These are phyloP conservation scores for Suaeda aralocaspica DNA, from an alignment of 148 eudicot genomes.

Conservation along the genomic window DNA sequence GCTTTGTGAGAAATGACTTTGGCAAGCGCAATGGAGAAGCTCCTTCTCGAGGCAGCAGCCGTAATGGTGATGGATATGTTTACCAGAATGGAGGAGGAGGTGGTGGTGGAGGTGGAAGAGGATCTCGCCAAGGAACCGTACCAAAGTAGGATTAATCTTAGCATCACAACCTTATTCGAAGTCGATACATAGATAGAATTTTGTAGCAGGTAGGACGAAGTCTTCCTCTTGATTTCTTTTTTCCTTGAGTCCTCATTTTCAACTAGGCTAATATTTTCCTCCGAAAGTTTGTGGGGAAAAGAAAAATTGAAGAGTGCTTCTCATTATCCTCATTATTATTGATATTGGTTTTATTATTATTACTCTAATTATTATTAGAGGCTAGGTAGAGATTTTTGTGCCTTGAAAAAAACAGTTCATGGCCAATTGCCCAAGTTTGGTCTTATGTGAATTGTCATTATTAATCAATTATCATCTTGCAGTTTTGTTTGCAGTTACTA, in stretches of 20 bases:
- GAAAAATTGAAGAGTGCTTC: slow-evolving; percentile 3
- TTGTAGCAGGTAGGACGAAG: slow-evolving; percentile 34
- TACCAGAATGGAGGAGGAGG: slow-evolving; percentile 24
- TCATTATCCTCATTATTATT: slow-evolving; percentile 5
- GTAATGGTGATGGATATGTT: slow-evolving; percentile 23
- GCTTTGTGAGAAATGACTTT: slow-evolving; percentile 30
- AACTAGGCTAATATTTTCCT: background rate
- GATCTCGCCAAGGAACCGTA: slow-evolving; percentile 18
- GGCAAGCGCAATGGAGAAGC: slow-evolving; percentile 33
- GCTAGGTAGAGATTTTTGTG: slow-evolving; percentile 17
- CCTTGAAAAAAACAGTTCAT: background rate
- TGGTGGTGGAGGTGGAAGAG: slow-evolving; percentile 28
- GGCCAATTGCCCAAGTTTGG: slow-evolving; percentile 1
- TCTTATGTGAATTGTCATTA: slow-evolving; percentile 15
- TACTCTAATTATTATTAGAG: background rate
- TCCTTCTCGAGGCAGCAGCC: slow-evolving; percentile 17
- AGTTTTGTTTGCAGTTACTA: background rate
- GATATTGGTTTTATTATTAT: background rate
- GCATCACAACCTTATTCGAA: background rate
- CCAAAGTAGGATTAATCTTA: slow-evolving; percentile 22
- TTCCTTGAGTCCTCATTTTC: slow-evolving; percentile 16
- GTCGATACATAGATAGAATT: slow-evolving; percentile 25
- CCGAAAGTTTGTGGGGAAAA: slow-evolving; percentile 2
- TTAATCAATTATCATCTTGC: background rate
- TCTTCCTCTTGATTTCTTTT: slow-evolving; percentile 3